Evolutionary conservation across 2,329 filamentous ascomycete genomes (phyloP), one percentile per base, ranked within the genome.

Genomic region (Orbilia quercus): DNA sequence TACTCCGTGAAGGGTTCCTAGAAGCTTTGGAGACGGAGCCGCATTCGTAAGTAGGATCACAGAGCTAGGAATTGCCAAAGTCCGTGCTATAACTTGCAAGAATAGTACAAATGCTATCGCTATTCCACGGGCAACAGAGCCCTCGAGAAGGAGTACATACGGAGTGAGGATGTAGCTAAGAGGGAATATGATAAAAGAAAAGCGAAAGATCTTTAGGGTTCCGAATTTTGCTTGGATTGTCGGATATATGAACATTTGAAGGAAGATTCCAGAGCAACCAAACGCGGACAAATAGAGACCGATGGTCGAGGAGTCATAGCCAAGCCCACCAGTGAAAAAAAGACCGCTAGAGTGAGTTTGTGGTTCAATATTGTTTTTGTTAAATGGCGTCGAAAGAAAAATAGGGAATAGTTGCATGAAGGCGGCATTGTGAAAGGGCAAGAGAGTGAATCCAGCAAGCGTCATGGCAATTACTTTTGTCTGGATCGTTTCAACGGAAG

Each of bases 211-310:
- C 3, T 83, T 83, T 55, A 92, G 81, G 0, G 89, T 90, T 25
- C 91, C 91, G 1, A 91, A 84, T 1, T 84, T 85, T 1, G 84
- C 82, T 53, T 90, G 90, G 16, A 92, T 81, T 22, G 81, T 81
- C 0, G 91, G 90, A 78, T 93, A 94, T 7, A 91, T 81, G 51
- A 90, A 83, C 34, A 91, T 85, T 79, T 91, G 90, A 40, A 95
- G 82, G 0, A 84, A 82, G 44, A 95, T 89, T 16, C 91, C 91
- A 42, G 94, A 87, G 50, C 87, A 81, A 7, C 91, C 91, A 14
- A 95, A 85, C 54, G 90, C 88, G 1, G 91, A 88, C 82, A 93
- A 91, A 2, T 90, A 90, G 38, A 91, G 82, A n/a, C 91, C 91
- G 25, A 95, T 89, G 1, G 86, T 85, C 0, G 85, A 84, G 0